Conservation (phyloP, 1,284 basidiomycete species). For the Leccinum pallidistipes region DNA sequence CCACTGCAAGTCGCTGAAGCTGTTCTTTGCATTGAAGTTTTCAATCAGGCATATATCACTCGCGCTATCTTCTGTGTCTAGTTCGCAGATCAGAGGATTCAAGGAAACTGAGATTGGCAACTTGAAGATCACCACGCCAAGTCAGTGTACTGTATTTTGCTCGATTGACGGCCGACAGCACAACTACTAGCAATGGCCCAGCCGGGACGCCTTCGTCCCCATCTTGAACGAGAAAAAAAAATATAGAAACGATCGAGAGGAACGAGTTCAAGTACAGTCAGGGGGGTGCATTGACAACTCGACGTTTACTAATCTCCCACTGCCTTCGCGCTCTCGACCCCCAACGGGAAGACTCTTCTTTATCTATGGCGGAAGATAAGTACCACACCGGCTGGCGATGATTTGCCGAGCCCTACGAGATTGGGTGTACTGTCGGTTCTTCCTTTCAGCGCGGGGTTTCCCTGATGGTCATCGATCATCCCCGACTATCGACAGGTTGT, state of each 20-base stretch:
- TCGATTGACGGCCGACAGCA: conserved; percentile 1
- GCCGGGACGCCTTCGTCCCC: conserved; percentile 41
- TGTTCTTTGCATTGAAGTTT: not conserved
- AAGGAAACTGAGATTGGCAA: not conserved
- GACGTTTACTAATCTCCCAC: conserved; percentile 57
- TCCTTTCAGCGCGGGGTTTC: conserved; percentile 59
- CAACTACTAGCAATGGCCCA: conserved; percentile 36
- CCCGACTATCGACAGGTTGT: conserved; percentile 64
- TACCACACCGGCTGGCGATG: conserved; percentile 50
- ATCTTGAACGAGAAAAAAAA: conserved; percentile 40
- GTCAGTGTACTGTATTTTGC: not conserved
- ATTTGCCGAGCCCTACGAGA: conserved; percentile 45
- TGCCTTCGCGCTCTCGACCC: conserved; percentile 20
- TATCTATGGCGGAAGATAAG: conserved; percentile 57
- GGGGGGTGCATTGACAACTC: conserved; percentile 36
- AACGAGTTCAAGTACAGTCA: conserved; percentile 58
- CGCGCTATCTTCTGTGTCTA: not conserved
- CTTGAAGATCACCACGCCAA: not conserved
- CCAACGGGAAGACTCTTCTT: conserved; percentile 36
- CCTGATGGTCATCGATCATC: conserved; percentile 58
- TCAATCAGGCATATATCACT: not conserved
- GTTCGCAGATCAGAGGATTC: not conserved
- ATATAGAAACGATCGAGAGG: conserved; percentile 43
- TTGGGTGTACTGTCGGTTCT: conserved; percentile 50
- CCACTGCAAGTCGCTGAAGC: not conserved